Percentiles rank a stretch among this genome's conserved stretches.
Conservation (phyloP, 208 protist species). For the Eutreptiella sp. region DNA sequence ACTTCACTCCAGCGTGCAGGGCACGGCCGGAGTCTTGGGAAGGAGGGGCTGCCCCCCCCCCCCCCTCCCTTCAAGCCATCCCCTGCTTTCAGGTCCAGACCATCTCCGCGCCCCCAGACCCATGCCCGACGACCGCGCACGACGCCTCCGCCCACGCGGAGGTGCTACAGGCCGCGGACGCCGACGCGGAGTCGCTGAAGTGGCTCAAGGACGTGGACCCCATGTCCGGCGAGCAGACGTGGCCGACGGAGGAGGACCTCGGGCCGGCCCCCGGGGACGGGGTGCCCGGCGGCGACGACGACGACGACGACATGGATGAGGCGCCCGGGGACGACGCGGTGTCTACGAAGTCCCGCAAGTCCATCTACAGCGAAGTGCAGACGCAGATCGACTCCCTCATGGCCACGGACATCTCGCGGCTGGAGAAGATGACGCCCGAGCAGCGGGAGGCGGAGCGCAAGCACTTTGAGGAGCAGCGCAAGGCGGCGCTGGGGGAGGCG, state of each 20-base stretch:
- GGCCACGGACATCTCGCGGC: not conserved
- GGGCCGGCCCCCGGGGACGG: not conserved
- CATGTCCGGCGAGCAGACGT: constrained; percentile 48
- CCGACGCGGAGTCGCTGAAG: constrained; percentile 34
- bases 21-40: not conserved
- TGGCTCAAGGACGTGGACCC: constrained; percentile 32
- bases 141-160: no score
- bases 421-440: not conserved
- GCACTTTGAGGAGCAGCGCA: constrained; percentile 26
- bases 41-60: no score
- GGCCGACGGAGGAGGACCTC: constrained; percentile 48
- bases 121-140: not conserved
- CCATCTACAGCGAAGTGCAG: no score
- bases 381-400: constrained; percentile 18
- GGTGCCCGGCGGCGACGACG: constrained; percentile 5
- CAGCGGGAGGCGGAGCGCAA: constrained; percentile 31
- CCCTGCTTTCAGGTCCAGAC: constrained; percentile 37
- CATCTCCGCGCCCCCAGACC: not conserved
- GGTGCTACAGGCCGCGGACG: constrained; percentile 6
- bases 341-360: constrained; percentile 62
- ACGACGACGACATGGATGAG: constrained; percentile 28
- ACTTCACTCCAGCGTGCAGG: no score
- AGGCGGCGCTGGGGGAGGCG: constrained; percentile 32
- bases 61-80: no score
- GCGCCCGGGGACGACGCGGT: constrained; percentile 38